Evolutionary conservation across 2,329 filamentous ascomycete genomes (phyloP).

Genomic region (Mariannaea sp.): DNA sequence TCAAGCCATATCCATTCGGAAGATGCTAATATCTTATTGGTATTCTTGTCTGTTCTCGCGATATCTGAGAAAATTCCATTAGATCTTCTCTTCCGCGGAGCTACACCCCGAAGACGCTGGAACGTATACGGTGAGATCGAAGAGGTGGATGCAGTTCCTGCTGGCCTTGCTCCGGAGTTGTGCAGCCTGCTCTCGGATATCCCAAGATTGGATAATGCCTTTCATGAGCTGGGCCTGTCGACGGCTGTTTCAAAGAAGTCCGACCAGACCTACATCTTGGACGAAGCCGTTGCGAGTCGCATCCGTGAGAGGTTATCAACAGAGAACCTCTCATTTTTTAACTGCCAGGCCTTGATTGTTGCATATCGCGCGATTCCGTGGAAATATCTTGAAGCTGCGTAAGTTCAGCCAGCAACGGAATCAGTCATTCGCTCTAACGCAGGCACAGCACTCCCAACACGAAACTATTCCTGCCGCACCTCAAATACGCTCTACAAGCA

Average conservation of each 20-base stretch:
- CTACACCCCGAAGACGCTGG: slow-evolving; percentile 33
- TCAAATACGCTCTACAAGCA: slow-evolving; percentile 22
- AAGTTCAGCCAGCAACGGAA: slow-evolving; percentile 16
- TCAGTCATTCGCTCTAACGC: slow-evolving; percentile 7
- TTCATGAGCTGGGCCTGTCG: slow-evolving; percentile 20
- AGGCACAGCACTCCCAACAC: slow-evolving; percentile 21
- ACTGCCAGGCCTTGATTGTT: slow-evolving; percentile 27
- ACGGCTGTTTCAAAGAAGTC: slow-evolving; percentile 18
- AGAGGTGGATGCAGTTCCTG: slow-evolving; percentile 41
- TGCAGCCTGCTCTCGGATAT: slow-evolving; percentile 19
- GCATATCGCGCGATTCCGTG: slow-evolving; percentile 29
- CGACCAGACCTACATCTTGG: slow-evolving; percentile 25
- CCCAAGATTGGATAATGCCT: slow-evolving; percentile 13
- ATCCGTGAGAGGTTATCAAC: slow-evolving; percentile 20
- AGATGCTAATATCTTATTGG: slow-evolving; percentile 27
- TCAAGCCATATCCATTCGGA: slow-evolving; percentile 10
- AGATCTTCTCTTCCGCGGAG: slow-evolving; percentile 30
- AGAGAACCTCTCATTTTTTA: slow-evolving; percentile 25
- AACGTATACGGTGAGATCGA: slow-evolving; percentile 27
- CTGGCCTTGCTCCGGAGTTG: slow-evolving; percentile 21
- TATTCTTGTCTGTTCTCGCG: slow-evolving; percentile 31
- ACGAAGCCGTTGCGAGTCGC: slow-evolving; percentile 25
- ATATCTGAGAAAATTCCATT: slow-evolving; percentile 27
- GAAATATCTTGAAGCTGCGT: slow-evolving; percentile 34
- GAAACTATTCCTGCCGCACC: slow-evolving; percentile 27